Evolutionary conservation across 345 rosid species (phyloP), one percentile per base, ranked within the genome.

Genomic region (Dovyalis caffra): DNA sequence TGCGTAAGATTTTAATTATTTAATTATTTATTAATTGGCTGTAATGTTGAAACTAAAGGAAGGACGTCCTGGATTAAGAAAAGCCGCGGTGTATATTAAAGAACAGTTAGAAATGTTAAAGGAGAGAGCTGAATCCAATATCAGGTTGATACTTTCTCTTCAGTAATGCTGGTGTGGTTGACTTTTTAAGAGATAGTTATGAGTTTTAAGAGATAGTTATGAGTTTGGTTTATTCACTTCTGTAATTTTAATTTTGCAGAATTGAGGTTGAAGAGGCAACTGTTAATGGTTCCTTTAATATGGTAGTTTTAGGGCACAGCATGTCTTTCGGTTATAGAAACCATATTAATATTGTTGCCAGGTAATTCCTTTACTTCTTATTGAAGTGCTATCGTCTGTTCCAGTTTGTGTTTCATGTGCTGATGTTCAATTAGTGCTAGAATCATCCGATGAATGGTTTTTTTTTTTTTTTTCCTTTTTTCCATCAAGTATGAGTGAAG

Each of bases 311-410:
- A 70, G 93, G 97, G 71, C 86, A 87, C 79, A 90, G 91, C 72
- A 93, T 95, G 70, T 90, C 99, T 3, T 78, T 93, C 28, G 93
- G 88, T 15, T 95, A 95, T 84, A 90, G 98, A 85, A 91, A 95
- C 83, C 98, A 93, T 70, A 88, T 92, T 9, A 95, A 95, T 84
- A 80, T 95, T 47, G 76, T 90, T 58, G 86, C 90, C 92, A 92
- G 98, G 98, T 95, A 86, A 51, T 38, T 28, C 28, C 18, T 16
- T 28, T 23, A 31, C 40, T 45, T 34, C 40, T 33, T 14, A 18
- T 23, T 28, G 9, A 25, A 63, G 9, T 62, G 45, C 40, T 12
- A 20, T 45, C 61, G 25, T 31, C 64, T 70, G 16, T 62, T 62
- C 8, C 11, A 10, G 65, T 7, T 43, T 15, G 25, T 68, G 45